These are phyloP conservation scores for Suillus clintonianus DNA, from an alignment of 768 basidiomycete species.

Conservation along the genomic window DNA sequence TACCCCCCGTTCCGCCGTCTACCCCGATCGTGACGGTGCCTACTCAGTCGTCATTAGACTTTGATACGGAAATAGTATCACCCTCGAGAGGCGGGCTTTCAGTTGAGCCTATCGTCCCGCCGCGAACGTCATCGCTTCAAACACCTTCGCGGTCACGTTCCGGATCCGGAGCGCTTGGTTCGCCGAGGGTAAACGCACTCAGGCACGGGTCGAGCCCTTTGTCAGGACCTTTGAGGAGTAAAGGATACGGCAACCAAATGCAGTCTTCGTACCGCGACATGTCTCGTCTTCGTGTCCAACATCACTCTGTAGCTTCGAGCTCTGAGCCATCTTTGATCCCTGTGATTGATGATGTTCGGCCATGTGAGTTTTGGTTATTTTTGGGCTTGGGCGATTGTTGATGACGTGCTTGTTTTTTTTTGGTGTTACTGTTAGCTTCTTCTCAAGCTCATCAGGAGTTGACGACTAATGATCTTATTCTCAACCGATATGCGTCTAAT, in stretches of 20 bases:
- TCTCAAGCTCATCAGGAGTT: conserved; percentile 57
- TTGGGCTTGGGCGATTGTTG: conserved; percentile 17
- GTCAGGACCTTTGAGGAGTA: conserved; percentile 45
- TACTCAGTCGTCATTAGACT: conserved; percentile 23
- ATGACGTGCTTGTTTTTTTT: conserved; percentile 12
- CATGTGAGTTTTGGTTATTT: conserved; percentile 41
- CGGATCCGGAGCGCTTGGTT: conserved; percentile 27
- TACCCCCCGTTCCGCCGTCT: conserved; percentile 14
- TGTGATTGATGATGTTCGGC: conserved; percentile 47
- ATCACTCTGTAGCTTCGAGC: conserved; percentile 71
- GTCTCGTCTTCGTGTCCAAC: conserved; percentile 59
- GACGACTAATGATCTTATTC: conserved; percentile 49
- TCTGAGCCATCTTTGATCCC: conserved; percentile 83
- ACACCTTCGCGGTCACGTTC: conserved; percentile 33
- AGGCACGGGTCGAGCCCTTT: conserved; percentile 46
- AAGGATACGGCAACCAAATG: conserved; percentile 37
- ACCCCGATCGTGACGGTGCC: conserved; percentile 27
- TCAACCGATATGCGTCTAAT: conserved; percentile 45
- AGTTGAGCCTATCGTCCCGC: conserved; percentile 31
- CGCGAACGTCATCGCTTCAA: conserved; percentile 32
- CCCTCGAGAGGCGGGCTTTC: conserved; percentile 53
- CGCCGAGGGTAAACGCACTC: conserved; percentile 35
- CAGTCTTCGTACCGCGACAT: conserved; percentile 42
- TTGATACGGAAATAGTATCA: conserved; percentile 34
- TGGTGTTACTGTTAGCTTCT: conserved; percentile 3